These are phyloP conservation scores for Dryas drummondii DNA, from an alignment of 306 rosid genomes.

Conservation along the genomic window DNA sequence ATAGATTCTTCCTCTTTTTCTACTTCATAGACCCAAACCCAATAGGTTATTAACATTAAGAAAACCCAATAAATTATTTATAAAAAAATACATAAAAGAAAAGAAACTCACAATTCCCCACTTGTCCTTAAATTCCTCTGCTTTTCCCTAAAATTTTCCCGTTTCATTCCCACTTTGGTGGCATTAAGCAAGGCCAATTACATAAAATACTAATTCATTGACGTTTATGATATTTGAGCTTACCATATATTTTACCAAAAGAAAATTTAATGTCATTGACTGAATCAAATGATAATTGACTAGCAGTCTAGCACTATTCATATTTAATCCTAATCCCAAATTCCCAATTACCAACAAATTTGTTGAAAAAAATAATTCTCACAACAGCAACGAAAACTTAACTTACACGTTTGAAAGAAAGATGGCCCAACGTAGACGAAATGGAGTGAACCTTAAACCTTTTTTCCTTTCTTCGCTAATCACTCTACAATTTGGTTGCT, in stretches of 20 bases:
- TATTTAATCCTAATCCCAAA: not conserved
- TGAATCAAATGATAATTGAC: too few species aligned
- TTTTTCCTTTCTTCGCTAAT: not conserved
- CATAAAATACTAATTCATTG: too few species aligned
- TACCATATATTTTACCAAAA: too few species aligned
- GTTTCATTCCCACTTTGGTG: not conserved
- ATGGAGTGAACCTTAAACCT: not conserved
- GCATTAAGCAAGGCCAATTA: not conserved
- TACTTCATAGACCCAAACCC: not conserved
- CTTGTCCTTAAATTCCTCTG: not conserved
- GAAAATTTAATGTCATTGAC: too few species aligned
- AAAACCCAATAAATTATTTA: not conserved
- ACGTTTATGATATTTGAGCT: too few species aligned
- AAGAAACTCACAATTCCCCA: not conserved
- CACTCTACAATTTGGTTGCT: not conserved
- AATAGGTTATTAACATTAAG: not conserved
- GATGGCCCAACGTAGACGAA: not conserved
- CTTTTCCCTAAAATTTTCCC: not conserved
- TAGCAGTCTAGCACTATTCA: not conserved
- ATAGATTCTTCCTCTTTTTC: not conserved
- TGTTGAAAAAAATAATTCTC: not conserved
- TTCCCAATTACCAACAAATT: conserved; percentile 6
- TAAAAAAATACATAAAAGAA: not conserved
- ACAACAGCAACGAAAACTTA: not conserved
- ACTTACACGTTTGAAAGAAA: conserved; percentile 3